These are phyloP conservation scores for Arabis alpina DNA, from an alignment of 345 rosid genomes.

Conservation along the genomic window DNA sequence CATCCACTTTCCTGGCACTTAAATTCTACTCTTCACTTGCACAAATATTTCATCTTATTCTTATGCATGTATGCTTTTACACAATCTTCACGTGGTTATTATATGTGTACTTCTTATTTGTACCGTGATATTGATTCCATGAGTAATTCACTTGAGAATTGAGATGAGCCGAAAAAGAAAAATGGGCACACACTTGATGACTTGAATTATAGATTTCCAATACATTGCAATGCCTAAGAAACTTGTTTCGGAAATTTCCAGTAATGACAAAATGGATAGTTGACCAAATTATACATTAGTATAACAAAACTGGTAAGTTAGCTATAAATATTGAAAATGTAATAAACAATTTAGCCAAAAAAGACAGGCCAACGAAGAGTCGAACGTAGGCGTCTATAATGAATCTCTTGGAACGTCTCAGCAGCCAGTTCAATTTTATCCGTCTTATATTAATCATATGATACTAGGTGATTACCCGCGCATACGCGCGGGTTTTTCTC, in stretches of 20 bases:
- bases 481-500: too few species aligned
- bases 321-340: not conserved
- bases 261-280: constrained; percentile 26
- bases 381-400: not conserved
- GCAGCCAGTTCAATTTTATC: not conserved
- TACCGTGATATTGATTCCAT: not conserved
- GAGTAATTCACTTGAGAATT: not conserved
- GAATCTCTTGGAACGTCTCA: not conserved
- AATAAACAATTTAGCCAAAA: not conserved
- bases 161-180: constrained; percentile 14
- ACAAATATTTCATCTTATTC: not conserved
- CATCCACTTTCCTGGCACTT: constrained; percentile 27
- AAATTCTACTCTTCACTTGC: constrained; percentile 2
- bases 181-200: too few species aligned
- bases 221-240: too few species aligned
- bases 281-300: constrained; percentile 11
- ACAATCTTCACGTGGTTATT: not conserved
- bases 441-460: too few species aligned
- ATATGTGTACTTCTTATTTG: too few species aligned
- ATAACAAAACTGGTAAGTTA: not conserved
- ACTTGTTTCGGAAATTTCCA: not conserved
- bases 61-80: not conserved
- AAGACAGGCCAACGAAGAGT: constrained; percentile 7
- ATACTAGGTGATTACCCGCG: too few species aligned
- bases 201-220: too few species aligned